A percentile compares a stretch with the other conserved stretches of the same genome.
Evolutionary conservation across 768 basidiomycete species (phyloP).

Genomic region (Suillus bovinus): DNA sequence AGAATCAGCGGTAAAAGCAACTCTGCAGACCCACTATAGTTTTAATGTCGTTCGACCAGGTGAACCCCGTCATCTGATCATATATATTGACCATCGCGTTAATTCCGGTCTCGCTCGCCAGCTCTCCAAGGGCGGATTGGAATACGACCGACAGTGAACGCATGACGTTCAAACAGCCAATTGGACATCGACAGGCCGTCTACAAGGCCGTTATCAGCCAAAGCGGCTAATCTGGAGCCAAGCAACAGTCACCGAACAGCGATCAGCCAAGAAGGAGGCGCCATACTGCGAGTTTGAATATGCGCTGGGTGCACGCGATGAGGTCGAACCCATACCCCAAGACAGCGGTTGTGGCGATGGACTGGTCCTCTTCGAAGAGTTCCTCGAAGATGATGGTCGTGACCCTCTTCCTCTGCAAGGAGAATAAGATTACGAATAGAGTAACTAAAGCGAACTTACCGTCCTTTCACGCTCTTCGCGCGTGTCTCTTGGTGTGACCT

Average conservation of each 20-base stretch:
- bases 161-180: slow-evolving; percentile 2
- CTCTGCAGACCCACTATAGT: neutral
- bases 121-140: neutral
- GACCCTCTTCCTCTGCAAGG: neutral
- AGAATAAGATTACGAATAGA: neutral
- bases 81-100: neutral
- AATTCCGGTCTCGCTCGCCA: neutral
- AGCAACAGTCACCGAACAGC: neutral
- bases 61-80: slow-evolving; percentile 3
- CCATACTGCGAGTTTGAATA: neutral
- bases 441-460: neutral
- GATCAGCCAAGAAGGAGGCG: neutral
- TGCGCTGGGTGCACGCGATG: neutral
- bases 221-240: neutral
- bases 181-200: neutral
- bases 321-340: neutral
- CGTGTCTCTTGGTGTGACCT: neutral
- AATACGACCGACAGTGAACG: slow-evolving; percentile 1
- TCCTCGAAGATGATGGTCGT: no score
- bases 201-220: neutral
- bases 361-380: neutral
- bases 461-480: no score
- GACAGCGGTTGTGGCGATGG: neutral
- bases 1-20: neutral
- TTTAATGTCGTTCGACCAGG: neutral